A percentile compares a stretch with the other conserved stretches of the same genome.
phyloP scores from a whole-genome alignment of 163 green algal genomes.

The Chlorella variabilis region DNA sequence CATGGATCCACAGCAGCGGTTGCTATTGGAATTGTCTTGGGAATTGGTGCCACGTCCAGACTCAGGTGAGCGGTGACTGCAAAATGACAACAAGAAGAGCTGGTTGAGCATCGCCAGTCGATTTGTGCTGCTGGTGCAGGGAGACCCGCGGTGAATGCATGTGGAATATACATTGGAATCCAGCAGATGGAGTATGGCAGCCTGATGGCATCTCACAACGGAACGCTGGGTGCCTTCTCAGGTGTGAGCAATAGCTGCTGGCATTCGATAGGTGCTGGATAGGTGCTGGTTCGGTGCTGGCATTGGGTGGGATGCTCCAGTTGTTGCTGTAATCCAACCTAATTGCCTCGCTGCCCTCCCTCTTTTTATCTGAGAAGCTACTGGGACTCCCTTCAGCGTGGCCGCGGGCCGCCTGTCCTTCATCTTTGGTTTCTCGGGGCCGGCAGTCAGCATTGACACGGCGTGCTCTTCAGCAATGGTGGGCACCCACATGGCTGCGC shows the following conservation, averaged over 20 bases:
- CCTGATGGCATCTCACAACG: not conserved
- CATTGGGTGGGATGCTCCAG: not conserved
- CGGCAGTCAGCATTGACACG: conserved; percentile 83
- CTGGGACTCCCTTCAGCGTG: conserved; percentile 55
- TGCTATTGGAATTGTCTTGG: conserved; percentile 71
- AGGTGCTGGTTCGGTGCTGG: no score
- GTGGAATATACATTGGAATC: conserved; percentile 72
- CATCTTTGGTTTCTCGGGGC: conserved; percentile 60
- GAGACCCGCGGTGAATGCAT: not conserved
- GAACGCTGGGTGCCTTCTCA: conserved; percentile 49
- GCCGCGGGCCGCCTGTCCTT: conserved; percentile 62
- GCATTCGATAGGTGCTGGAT: no score
- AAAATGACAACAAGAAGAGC: no score
- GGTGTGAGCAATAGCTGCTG: no score
- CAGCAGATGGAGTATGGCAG: conserved; percentile 81
- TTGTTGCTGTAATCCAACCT: not conserved
- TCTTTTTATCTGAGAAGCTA: no score
- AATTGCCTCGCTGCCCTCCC: no score
- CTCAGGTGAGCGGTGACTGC: no score
- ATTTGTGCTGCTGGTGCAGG: not conserved
- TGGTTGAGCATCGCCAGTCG: not conserved
- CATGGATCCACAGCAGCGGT: conserved; percentile 72
- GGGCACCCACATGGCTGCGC: conserved; percentile 58
- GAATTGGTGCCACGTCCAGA: not conserved
- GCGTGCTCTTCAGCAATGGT: conserved; percentile 89